Conservation (phyloP, 148 eudicot species). For the Dianthus caryophyllus region DNA sequence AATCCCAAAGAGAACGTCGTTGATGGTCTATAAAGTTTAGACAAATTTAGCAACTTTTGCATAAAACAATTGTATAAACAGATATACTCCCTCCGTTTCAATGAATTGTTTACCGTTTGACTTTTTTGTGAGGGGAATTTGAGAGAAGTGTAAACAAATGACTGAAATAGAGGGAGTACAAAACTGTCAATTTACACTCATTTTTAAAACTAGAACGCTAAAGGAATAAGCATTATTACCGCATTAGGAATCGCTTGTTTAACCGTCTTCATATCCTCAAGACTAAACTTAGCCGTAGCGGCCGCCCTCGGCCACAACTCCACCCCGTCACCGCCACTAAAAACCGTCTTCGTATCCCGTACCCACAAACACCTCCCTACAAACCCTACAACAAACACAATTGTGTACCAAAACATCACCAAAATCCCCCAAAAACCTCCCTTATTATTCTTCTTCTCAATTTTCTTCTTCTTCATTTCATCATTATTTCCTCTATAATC, state of each 20-base stretch:
- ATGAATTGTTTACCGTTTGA: too few relatives aligned
- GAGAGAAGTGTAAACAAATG: too few relatives aligned
- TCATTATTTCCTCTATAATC: constrained; percentile 30
- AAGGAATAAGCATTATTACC: constrained; percentile 48
- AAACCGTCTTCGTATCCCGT: constrained; percentile 42
- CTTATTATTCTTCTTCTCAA: not conserved
- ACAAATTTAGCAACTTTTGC: too few relatives aligned
- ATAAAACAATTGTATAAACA: too few relatives aligned
- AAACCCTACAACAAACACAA: constrained; percentile 35
- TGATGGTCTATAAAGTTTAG: constrained; percentile 18
- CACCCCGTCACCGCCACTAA: constrained; percentile 79
- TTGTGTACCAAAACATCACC: constrained; percentile 39
- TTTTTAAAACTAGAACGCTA: too few relatives aligned
- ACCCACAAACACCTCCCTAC: constrained; percentile 45
- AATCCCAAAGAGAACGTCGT: constrained; percentile 25
- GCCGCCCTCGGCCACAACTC: constrained; percentile 73
- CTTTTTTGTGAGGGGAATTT: too few relatives aligned
- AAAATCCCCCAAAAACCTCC: constrained; percentile 24
- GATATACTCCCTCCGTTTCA: too few relatives aligned
- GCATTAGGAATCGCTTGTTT: constrained; percentile 49
- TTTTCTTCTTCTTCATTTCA: constrained; percentile 4
- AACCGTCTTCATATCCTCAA: constrained; percentile 63
- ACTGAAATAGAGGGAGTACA: too few relatives aligned
- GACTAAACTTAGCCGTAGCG: constrained; percentile 57
- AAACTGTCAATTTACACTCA: too few relatives aligned